A percentile compares a stretch with the other conserved stretches of the same genome.
Evolutionary conservation across 148 eudicot species (phyloP).

Genomic region (Vaccinium macrocarpon): DNA sequence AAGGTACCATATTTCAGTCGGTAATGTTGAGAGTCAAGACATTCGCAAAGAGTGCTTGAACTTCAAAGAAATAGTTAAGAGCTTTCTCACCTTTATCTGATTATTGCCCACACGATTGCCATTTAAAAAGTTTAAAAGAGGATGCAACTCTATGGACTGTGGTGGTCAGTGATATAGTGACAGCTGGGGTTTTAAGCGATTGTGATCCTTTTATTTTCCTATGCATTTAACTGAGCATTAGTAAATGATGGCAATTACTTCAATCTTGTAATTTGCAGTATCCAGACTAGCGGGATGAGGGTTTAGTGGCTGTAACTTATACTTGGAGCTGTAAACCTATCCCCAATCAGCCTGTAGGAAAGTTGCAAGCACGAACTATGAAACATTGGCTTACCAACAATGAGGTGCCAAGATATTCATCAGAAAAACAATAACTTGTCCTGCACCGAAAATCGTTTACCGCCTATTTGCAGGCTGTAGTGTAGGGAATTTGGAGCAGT

Average conservation of each 20-base stretch:
- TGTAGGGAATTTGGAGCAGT: neutral
- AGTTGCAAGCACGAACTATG: neutral
- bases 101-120: neutral
- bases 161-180: neutral
- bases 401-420: neutral
- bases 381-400: neutral
- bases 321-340: neutral
- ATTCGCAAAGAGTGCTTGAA: neutral
- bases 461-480: neutral
- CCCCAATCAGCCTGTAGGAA: neutral
- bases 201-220: neutral
- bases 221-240: neutral
- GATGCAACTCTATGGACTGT: neutral
- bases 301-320: neutral
- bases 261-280: neutral
- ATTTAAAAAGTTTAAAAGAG: neutral
- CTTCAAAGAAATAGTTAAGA: neutral
- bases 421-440: neutral
- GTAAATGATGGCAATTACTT: neutral
- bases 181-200: neutral
- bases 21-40: neutral
- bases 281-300: neutral
- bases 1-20: neutral
- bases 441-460: neutral
- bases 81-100: neutral